These are phyloP conservation scores for Elaeis oleifera DNA, from an alignment of 202 grass and related monocot genomes.

Conservation along the genomic window DNA sequence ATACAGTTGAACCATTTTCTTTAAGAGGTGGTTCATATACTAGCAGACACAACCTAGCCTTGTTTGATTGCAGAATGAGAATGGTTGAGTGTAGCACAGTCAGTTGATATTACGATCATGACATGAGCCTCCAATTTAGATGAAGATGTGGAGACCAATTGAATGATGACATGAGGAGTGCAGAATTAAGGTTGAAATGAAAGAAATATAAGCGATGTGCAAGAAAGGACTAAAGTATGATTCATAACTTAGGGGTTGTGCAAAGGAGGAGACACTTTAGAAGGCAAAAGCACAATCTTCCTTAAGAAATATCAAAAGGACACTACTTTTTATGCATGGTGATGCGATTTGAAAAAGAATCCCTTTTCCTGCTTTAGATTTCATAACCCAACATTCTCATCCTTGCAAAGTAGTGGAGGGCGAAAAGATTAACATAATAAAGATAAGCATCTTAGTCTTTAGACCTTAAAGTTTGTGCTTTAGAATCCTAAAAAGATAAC, in stretches of 20 bases:
- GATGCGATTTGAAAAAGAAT: conserved; percentile 31
- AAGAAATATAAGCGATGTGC: not conserved
- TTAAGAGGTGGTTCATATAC: conserved; percentile 5
- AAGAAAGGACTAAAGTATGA: conserved; percentile 11
- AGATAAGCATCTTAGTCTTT: conserved; percentile 41
- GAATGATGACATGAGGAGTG: conserved; percentile 4
- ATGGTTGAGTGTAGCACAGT: conserved; percentile 30
- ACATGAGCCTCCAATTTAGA: not conserved
- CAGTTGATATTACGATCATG: conserved; percentile 24
- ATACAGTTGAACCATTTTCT: not conserved
- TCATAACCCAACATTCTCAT: conserved; percentile 30
- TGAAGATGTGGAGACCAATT: conserved; percentile 1
- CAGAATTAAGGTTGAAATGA: conserved; percentile 6
- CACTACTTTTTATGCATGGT: conserved; percentile 39
- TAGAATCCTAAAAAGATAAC: conserved; percentile 33
- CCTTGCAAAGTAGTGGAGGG: conserved; percentile 28
- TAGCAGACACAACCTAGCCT: conserved; percentile 8
- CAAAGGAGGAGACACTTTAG: conserved; percentile 36
- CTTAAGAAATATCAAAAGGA: conserved; percentile 37
- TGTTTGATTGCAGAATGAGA: conserved; percentile 20
- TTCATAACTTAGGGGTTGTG: conserved; percentile 38
- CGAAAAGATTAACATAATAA: conserved; percentile 40
- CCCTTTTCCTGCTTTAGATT: conserved; percentile 23
- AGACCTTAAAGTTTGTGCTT: conserved; percentile 32
- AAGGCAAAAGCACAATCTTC: conserved; percentile 31